Conservation (phyloP, 192 early-diverging fungal genomes). For the Linderina pennispora region DNA sequence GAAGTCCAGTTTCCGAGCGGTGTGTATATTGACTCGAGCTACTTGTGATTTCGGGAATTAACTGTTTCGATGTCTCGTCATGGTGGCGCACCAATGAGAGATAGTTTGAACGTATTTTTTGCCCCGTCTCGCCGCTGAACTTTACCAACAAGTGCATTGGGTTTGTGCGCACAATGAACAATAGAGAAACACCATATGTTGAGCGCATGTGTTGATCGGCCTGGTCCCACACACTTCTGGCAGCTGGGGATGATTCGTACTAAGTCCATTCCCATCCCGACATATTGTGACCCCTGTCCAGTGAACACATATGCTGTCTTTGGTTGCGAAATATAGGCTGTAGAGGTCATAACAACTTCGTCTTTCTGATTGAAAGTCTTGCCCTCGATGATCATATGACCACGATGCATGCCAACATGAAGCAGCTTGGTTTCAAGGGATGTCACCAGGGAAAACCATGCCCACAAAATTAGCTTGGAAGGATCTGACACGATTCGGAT, state of each 20-base stretch:
- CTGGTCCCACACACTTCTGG: conserved; percentile 82
- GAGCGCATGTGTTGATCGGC: conserved; percentile 77
- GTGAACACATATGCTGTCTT: conserved; percentile 91
- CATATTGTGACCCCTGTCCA: conserved; percentile 92
- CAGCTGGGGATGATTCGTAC: conserved; percentile 75
- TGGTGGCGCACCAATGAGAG: no score
- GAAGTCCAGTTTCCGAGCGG: conserved; percentile 67
- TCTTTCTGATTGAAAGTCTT: no score
- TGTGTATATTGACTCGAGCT: conserved; percentile 75
- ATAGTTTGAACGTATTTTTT: no score
- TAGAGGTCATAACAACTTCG: no score
- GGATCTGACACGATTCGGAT: no score
- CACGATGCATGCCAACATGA: no score
- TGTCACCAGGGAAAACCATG: no score
- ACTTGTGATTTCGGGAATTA: conserved; percentile 75
- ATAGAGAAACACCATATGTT: conserved; percentile 80
- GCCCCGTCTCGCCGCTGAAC: conserved; percentile 83
- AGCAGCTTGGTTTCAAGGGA: no score
- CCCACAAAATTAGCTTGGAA: no score
- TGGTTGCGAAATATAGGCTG: conserved; percentile 86
- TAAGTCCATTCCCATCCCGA: conserved; percentile 97
- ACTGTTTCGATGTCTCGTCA: conserved; percentile 51
- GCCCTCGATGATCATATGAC: no score
- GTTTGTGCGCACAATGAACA: conserved; percentile 85
- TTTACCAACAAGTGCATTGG: conserved; percentile 58